Evolutionary conservation across 1,284 basidiomycete species (phyloP), one percentile per base, ranked within the genome.

Genomic region (Ustilago cynodontis): DNA sequence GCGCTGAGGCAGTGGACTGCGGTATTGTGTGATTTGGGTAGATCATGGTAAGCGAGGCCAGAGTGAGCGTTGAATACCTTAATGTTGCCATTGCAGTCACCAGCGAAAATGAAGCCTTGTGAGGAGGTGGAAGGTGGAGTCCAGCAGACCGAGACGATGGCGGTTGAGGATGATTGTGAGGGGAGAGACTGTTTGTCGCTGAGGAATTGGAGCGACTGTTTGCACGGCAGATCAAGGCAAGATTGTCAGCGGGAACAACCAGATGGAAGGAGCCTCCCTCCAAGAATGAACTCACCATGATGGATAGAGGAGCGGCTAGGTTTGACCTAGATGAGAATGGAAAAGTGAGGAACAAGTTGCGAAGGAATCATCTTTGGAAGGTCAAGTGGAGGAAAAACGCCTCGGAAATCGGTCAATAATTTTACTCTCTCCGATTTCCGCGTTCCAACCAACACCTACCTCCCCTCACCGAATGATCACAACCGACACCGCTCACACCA

Each of bases 171-270:
- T 7, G 75, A 65, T 57, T 73, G 64, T 1, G 63, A 64, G 0
- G 66, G 58, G 2, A 50, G 60, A 10, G 60, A 35, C 33, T 77
- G 71, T 49, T 73, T 70, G 64, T 77, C 75, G 49, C 63, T 69
- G 0, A 77, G 55, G n/a, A 67, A 77, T 56, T 77, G 71, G 5
- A 77, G 64, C 57, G 75, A 77, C 75, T 71, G 53, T 35, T 1
- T n/a, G 9, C 4, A 26, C 33, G 20, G n/a, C 5, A 20, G 50
- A 52, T 18, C 18, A 35, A 10, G 14, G 8, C 31, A 11, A 33
- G 31, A 33, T 6, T 1, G 37, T 41, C 37, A 41, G 10, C 1
- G 37, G 16, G 18, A 41, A 1, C 16, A 14, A 14, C 18, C 16
- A 16, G 13, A 41, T n/a, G 18, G 26, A 31, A 35, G 24, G 13